Evolutionary conservation across 306 rosid genomes (phyloP), one percentile per base, ranked within the genome.

Genomic region (Alnus glutinosa): DNA sequence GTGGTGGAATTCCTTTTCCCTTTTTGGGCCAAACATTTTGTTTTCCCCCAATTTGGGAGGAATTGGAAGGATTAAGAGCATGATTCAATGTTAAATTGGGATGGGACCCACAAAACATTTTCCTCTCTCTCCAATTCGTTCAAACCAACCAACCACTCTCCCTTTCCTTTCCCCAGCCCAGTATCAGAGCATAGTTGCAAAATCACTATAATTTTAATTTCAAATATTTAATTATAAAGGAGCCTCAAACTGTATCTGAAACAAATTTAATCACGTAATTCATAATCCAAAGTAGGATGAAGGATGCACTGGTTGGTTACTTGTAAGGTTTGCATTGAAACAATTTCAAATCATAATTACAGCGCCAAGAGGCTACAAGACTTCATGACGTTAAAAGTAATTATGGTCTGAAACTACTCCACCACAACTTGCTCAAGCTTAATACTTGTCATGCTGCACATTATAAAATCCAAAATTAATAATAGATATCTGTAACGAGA

Each of bases 341-440:
- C 7, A 58, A 7, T 58, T 58, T 58, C 64, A 58, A 58, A 58
- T 58, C 64, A 58, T 58, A 58, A 58, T 58, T 28, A 58, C 64
- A 58, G 30, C 64, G 5, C 5, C 46, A 63, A 36, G 70, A 63
- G 19, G 9, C 70, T 30, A 63, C 7, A 36, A 15, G 46, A 36
- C 5, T 63, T 63, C 42, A 13, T 63, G 9, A 30, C 9, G n/a
- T 15, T 63, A 34, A 34, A 14, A 14, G n/a, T 34, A 63, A 63
- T 63, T 32, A 12, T 63, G 42, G 19, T 34, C 23, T 55, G 62
- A n/a, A 55, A 55, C 62, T n/a, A n/a, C 28, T 54, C 5, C 62
- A 7, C 30, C 44, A 32, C 18, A 63, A 63, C 46, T 63, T 63
- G 69, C 4, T 1, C 42, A 11, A 55, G 62, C 28, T 19, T n/a